These are phyloP conservation scores for Aquilaria agallochum DNA, from an alignment of 441 rosid genomes.

Conservation along the genomic window DNA sequence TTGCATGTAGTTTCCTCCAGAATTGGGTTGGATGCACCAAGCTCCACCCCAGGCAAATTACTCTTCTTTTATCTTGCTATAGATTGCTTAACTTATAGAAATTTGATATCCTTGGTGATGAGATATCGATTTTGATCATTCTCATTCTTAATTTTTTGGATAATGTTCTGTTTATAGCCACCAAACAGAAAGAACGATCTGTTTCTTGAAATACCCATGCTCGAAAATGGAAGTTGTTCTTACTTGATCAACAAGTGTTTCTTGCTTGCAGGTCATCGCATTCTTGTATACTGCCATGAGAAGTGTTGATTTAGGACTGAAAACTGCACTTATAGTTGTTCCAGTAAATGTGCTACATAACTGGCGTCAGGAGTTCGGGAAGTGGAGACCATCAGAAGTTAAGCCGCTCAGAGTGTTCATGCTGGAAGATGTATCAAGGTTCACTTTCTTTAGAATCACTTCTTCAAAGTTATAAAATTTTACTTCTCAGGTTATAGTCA, in stretches of 20 bases:
- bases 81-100: too few relatives aligned
- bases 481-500: too few relatives aligned
- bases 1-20: slow-evolving; percentile 13
- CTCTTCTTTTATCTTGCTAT: too few relatives aligned
- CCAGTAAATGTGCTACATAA: slow-evolving; percentile 99
- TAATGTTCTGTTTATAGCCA: too few relatives aligned
- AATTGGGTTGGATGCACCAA: too few relatives aligned
- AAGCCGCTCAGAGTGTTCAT: slow-evolving; percentile 90
- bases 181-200: too few relatives aligned
- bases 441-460: slow-evolving; percentile 9
- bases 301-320: slow-evolving; percentile 84
- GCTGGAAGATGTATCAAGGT: slow-evolving; percentile 99
- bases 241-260: not conserved
- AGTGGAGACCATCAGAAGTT: slow-evolving; percentile 95
- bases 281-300: slow-evolving; percentile 97
- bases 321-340: slow-evolving; percentile 88
- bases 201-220: not conserved
- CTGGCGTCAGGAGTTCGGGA: slow-evolving; percentile 93
- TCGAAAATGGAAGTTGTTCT: not conserved
- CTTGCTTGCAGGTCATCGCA: slow-evolving; percentile 83
- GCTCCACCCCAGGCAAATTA: too few relatives aligned
- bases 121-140: too few relatives aligned
- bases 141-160: too few relatives aligned
- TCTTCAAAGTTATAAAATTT: not conserved
- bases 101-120: too few relatives aligned